A percentile compares a stretch with the other conserved stretches of the same genome.
Conservation (phyloP, 2,329 filamentous ascomycete genomes). For the Didymella segeticola region DNA sequence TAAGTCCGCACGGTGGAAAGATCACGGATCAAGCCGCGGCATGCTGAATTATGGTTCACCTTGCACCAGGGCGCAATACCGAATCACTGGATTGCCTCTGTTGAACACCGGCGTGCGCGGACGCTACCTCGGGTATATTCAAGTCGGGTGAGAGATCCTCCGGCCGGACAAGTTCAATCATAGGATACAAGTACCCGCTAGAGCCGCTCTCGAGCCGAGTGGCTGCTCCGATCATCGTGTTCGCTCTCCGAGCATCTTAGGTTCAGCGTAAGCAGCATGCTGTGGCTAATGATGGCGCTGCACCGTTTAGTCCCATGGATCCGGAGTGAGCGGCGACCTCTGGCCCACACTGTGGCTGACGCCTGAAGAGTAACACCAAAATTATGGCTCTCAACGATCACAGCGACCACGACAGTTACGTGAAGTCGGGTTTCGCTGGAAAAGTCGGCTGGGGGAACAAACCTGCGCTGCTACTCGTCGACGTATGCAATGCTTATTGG, state of each 20-base stretch:
- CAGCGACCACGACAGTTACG: conserved; percentile 32
- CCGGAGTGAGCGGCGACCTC: conserved; percentile 8
- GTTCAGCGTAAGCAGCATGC: conserved; percentile 10
- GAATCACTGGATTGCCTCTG: conserved; percentile 12
- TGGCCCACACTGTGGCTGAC: conserved; percentile 17
- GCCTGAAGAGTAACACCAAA: conserved; percentile 17
- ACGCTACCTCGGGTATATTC: conserved; percentile 30
- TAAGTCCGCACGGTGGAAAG: conserved; percentile 4
- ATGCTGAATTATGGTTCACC: conserved; percentile 2
- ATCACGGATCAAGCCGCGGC: conserved; percentile 7
- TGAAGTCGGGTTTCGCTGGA: conserved; percentile 49
- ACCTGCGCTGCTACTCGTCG: conserved; percentile 55
- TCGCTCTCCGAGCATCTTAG: conserved; percentile 19
- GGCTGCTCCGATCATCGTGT: conserved; percentile 22
- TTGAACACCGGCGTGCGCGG: conserved; percentile 19
- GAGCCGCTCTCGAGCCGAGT: conserved; percentile 18
- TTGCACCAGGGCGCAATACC: conserved; percentile 9
- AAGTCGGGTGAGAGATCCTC: conserved; percentile 40
- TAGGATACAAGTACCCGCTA: conserved; percentile 35
- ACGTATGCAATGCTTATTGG: conserved; percentile 59
- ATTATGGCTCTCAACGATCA: conserved; percentile 29
- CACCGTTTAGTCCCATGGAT: conserved; percentile 15
- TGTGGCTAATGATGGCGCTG: conserved; percentile 11
- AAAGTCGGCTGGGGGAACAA: conserved; percentile 54
- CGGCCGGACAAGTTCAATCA: conserved; percentile 25